Evolutionary conservation across 495 filamentous ascomycete genomes (phyloP), one percentile per base, ranked within the genome.

Genomic region (Jackrogersella minutella): DNA sequence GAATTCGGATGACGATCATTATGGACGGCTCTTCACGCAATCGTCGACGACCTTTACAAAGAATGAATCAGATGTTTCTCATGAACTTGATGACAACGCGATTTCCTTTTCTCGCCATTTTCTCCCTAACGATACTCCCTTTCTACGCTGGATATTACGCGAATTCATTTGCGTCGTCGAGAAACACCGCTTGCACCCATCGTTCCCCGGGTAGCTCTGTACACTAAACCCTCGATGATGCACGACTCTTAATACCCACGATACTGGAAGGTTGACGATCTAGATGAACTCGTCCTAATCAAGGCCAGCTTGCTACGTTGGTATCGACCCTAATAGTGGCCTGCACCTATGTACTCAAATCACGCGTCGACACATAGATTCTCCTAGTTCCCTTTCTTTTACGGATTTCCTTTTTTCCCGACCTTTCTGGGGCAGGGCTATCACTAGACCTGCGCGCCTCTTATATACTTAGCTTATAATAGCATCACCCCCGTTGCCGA

Each of bases 51-150:
- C 47, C 47, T 40, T 53, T 64, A 51, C 40, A 64, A 62, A 64
- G 68, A 59, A 74, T 60, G 72, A 71, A 47, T 71, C 62, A 66
- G 50, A 73, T 68, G 68, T 64, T 72, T 66, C 51, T 60, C 59
- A 73, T 54, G 70, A 74, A 58, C 68, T 74, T 72, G 62, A 74
- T 57, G 72, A 74, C 58, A 47, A 40, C 14, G 49, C 43, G 62
- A 70, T 69, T 71, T 68, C 41, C 34, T 64, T 68, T 71, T 44
- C 33, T 46, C 21, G 21, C 43, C 49, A 17, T 65, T 57, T 39
- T 50, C 40, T 36, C 40, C 40, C 19, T 46, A 37, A 24, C n/a
- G 9, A 2, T 64, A 24, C 24, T 71, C 51, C 64, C 62, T 22
- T 67, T 73, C 58, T 56, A 59, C 54, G 28, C 57, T 57, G 41